Conservation (phyloP, 2,329 filamentous ascomycete species). For the Pyrenophora graminea region DNA sequence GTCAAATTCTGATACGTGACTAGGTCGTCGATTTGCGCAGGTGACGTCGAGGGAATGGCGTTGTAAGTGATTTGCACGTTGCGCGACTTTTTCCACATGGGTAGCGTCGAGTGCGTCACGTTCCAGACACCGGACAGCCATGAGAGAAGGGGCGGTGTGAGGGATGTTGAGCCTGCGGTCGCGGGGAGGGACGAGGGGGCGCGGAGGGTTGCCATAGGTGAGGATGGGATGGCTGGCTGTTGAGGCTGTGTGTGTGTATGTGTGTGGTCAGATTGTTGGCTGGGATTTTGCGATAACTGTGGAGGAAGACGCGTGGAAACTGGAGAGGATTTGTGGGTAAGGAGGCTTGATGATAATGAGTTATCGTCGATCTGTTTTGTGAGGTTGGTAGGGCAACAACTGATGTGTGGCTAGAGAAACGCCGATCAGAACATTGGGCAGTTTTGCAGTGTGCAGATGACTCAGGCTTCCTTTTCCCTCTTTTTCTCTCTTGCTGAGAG, state of each 20-base stretch:
- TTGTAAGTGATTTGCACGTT: conserved; percentile 82
- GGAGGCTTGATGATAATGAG: not conserved
- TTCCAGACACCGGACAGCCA: conserved; percentile 43
- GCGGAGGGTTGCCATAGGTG: conserved; percentile 30
- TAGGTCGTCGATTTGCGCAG: conserved; percentile 65
- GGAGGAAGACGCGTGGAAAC: conserved; percentile 11
- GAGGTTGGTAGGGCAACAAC: conserved; percentile 8
- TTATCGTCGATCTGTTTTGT: too few species aligned
- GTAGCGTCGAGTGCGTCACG: conserved; percentile 47
- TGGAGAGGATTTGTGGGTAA: conserved; percentile 12
- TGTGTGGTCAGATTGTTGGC: not conserved
- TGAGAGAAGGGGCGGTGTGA: conserved; percentile 44
- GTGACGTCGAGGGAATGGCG: conserved; percentile 35
- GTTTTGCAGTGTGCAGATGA: too few species aligned
- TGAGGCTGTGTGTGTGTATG: not conserved
- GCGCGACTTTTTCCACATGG: conserved; percentile 78
- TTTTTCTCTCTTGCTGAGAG: too few species aligned
- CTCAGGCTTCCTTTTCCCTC: too few species aligned
- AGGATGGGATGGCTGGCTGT: not conserved
- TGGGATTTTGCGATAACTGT: not conserved
- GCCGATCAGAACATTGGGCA: too few species aligned
- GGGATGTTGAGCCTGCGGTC: conserved; percentile 18
- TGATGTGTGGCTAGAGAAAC: not conserved
- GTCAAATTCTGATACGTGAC: conserved; percentile 69
- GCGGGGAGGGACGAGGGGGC: conserved; percentile 30